Evolutionary conservation across 1,284 basidiomycete species (phyloP).

Genomic region (Austroboletus novae-zelandiae): DNA sequence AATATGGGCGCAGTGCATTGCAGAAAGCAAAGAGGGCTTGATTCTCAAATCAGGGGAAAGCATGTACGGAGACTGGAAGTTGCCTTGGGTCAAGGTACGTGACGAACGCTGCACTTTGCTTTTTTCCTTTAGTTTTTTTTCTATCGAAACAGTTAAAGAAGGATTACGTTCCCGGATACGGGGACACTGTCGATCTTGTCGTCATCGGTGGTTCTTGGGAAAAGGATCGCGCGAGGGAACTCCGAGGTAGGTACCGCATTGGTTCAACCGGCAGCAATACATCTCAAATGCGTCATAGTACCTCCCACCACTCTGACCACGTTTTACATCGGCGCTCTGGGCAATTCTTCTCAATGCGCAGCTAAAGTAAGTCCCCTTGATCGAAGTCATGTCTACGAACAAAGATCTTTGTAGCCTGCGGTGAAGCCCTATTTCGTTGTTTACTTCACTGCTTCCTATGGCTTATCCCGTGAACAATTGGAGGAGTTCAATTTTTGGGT

Average conservation of each 20-base stretch:
- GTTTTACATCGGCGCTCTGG: slow-evolving; percentile 71
- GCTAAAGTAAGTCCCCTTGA: slow-evolving; percentile 35
- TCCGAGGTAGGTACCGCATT: slow-evolving; percentile 54
- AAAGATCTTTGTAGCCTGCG: slow-evolving; percentile 32
- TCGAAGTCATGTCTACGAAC: neutral
- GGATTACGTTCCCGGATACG: slow-evolving; percentile 82
- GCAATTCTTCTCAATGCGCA: slow-evolving; percentile 39
- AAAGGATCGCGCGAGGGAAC: slow-evolving; percentile 68
- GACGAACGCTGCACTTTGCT: neutral
- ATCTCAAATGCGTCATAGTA: slow-evolving; percentile 42
- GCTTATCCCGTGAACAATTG: slow-evolving; percentile 59
- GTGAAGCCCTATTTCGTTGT: slow-evolving; percentile 62
- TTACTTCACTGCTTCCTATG: slow-evolving; percentile 75
- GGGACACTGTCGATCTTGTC: slow-evolving; percentile 77
- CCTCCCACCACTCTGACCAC: slow-evolving; percentile 72
- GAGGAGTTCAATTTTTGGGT: slow-evolving; percentile 71
- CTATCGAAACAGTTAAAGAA: slow-evolving; percentile 46
- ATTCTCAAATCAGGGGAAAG: slow-evolving; percentile 76
- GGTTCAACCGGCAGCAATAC: neutral
- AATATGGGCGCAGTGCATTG: slow-evolving; percentile 52
- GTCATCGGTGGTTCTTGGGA: slow-evolving; percentile 79
- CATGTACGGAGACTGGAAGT: slow-evolving; percentile 57
- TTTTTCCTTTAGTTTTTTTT: neutral
- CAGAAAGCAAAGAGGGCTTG: slow-evolving; percentile 59
- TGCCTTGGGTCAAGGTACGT: slow-evolving; percentile 76